Evolutionary conservation across 2,329 filamentous ascomycete genomes (phyloP).

Genomic region (Pezicula rhizophila): DNA sequence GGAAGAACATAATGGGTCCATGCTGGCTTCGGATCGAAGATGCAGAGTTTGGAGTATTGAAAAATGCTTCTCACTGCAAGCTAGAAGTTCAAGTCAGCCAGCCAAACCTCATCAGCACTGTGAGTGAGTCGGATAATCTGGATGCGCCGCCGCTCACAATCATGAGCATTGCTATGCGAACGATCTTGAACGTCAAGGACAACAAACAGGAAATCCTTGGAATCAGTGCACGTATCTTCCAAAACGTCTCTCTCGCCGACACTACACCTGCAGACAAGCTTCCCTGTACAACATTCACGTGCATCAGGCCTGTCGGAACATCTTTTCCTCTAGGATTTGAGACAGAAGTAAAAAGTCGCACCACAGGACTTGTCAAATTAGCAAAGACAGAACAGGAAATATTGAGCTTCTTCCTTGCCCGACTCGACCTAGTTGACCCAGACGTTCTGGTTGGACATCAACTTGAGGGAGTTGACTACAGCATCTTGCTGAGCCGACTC

Average conservation of each 20-base stretch:
- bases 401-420: slow-evolving; percentile 80
- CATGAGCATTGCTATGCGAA: slow-evolving; percentile 92
- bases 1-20: slow-evolving; percentile 98
- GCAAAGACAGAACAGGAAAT: slow-evolving; percentile 82
- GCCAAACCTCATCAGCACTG: slow-evolving; percentile 66
- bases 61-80: slow-evolving; percentile 95
- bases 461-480: slow-evolving; percentile 95
- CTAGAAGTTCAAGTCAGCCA: slow-evolving; percentile 79
- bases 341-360: slow-evolving; percentile 60
- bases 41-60: slow-evolving; percentile 75
- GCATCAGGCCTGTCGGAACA: slow-evolving; percentile 73
- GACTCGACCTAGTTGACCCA: slow-evolving; percentile 82
- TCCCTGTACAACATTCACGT: slow-evolving; percentile 83
- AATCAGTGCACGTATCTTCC: slow-evolving; percentile 87
- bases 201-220: slow-evolving; percentile 96
- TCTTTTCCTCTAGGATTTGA: slow-evolving; percentile 86
- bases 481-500: slow-evolving; percentile 78
- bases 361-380: slow-evolving; percentile 70
- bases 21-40: slow-evolving; percentile 92
- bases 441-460: slow-evolving; percentile 93
- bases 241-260: slow-evolving; percentile 80
- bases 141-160: slow-evolving; percentile 84
- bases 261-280: slow-evolving; percentile 85
- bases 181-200: slow-evolving; percentile 79
- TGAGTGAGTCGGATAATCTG: slow-evolving; percentile 72